Conservation (phyloP, 1,284 basidiomycete species). For the Puccinia horiana region DNA sequence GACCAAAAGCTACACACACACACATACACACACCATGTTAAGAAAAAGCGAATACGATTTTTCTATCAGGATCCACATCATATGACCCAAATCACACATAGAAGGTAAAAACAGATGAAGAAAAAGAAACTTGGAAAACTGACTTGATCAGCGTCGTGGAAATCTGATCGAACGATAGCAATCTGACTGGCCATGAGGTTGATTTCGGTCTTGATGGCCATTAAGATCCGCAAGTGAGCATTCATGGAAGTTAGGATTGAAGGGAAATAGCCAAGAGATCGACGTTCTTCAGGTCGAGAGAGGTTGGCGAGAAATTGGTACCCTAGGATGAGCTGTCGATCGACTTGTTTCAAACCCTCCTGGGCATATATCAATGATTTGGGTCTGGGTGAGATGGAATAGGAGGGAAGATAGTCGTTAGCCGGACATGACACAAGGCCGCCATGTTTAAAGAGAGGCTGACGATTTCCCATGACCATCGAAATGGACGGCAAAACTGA, state of each 20-base stretch:
- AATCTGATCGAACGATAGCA: conserved; percentile 28
- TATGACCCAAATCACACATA: background rate
- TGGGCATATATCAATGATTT: conserved; percentile 14
- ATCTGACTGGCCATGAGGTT: conserved; percentile 24
- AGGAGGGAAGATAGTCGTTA: background rate
- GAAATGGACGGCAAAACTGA: conserved; percentile 32
- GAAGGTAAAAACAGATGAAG: background rate
- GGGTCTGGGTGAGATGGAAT: background rate
- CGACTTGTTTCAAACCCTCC: conserved; percentile 19
- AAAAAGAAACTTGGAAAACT: background rate
- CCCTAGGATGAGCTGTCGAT: background rate
- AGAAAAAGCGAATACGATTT: background rate
- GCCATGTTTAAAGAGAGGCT: background rate
- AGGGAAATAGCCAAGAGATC: background rate
- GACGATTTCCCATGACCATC: conserved; percentile 39
- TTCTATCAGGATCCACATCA: background rate
- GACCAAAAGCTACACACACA: background rate
- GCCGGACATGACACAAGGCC: background rate
- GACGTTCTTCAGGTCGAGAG: background rate
- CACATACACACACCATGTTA: background rate
- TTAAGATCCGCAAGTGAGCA: background rate
- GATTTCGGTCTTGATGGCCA: conserved; percentile 19
- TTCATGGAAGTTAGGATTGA: background rate
- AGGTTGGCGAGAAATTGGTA: background rate
- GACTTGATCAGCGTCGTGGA: conserved; percentile 15